Percentiles rank a stretch among this genome's conserved stretches.
These are phyloP conservation scores for Mycena chlorophos DNA, from an alignment of 768 basidiomycete genomes.

Conservation along the genomic window DNA sequence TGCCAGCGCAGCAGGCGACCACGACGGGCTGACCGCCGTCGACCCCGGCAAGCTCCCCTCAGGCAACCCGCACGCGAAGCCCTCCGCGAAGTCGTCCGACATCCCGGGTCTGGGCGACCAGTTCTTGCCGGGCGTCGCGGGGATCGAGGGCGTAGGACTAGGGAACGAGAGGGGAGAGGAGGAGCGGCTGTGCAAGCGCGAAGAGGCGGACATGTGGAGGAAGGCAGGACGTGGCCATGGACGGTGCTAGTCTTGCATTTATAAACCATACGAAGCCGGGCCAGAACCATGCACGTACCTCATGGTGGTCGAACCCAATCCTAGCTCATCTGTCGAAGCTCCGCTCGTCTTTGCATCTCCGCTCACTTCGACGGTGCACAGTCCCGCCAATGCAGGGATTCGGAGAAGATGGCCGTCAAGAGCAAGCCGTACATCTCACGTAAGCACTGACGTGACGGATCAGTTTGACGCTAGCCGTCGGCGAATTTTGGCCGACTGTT, in stretches of 20 bases:
- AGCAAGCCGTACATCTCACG: too few relatives aligned
- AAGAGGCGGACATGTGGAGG: background rate
- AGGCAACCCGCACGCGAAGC: background rate
- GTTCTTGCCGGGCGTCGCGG: slow-evolving; percentile 12
- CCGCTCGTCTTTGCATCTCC: too few relatives aligned
- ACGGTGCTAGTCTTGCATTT: background rate
- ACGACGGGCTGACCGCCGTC: slow-evolving; percentile 16
- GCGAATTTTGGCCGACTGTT: too few relatives aligned
- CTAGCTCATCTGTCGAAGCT: too few relatives aligned
- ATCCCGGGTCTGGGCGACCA: slow-evolving; percentile 22
- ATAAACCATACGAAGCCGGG: slow-evolving; percentile 6
- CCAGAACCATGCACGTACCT: slow-evolving; percentile 18
- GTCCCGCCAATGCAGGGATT: too few relatives aligned
- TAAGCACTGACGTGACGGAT: too few relatives aligned
- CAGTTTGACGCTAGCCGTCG: too few relatives aligned
- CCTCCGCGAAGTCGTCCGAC: slow-evolving; percentile 1
- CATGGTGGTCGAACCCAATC: too few relatives aligned
- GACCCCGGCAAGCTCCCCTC: slow-evolving; percentile 14
- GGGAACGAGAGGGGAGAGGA: slow-evolving; percentile 14
- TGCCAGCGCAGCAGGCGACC: slow-evolving; percentile 20
- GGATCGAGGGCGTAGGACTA: slow-evolving; percentile 6
- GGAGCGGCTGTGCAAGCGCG: slow-evolving; percentile 10
- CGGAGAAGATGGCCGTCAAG: too few relatives aligned
- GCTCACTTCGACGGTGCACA: too few relatives aligned
- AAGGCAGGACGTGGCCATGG: background rate